A percentile compares a stretch with the other conserved stretches of the same genome.
phyloP scores from a whole-genome alignment of 352 stramenopile species.

The Pythium rishiriense region DNA sequence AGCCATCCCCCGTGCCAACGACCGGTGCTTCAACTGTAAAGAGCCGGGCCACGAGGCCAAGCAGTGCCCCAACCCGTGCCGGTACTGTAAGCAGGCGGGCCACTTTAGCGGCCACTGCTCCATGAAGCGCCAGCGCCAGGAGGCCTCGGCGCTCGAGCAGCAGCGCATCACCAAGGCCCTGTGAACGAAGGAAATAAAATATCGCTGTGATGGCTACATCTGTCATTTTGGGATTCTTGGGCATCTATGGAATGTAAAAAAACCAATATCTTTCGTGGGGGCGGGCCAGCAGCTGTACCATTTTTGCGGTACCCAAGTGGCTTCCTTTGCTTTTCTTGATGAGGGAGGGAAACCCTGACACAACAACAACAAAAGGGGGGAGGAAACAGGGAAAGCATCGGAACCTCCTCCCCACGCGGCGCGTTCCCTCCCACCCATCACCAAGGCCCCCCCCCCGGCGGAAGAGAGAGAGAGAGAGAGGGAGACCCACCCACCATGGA shows the following conservation, averaged over 20 bases:
- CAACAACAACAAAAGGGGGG: neutral
- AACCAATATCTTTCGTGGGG: neutral
- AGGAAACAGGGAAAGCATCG: neutral
- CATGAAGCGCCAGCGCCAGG: slow-evolving; percentile 60
- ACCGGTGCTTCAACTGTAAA: slow-evolving; percentile 87
- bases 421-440: no score
- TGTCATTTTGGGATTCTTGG: neutral
- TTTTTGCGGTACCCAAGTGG: slow-evolving; percentile 23
- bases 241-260: neutral
- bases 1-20: slow-evolving; percentile 43
- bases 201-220: slow-evolving; percentile 21
- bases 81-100: slow-evolving; percentile 73
- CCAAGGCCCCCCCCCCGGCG: no score
- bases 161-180: slow-evolving; percentile 61
- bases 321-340: slow-evolving; percentile 19
- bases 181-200: no score
- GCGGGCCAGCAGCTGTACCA: slow-evolving; percentile 15
- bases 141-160: slow-evolving; percentile 47
- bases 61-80: slow-evolving; percentile 69
- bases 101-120: slow-evolving; percentile 77
- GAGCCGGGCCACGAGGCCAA: slow-evolving; percentile 76
- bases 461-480: slow-evolving; percentile 1
- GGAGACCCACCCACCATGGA: slow-evolving; percentile 40
- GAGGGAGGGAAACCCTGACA: slow-evolving; percentile 8
- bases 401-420: neutral